Evolutionary conservation across 495 filamentous ascomycete genomes (phyloP).

Genomic region (Penicillium cosmopolitanum): DNA sequence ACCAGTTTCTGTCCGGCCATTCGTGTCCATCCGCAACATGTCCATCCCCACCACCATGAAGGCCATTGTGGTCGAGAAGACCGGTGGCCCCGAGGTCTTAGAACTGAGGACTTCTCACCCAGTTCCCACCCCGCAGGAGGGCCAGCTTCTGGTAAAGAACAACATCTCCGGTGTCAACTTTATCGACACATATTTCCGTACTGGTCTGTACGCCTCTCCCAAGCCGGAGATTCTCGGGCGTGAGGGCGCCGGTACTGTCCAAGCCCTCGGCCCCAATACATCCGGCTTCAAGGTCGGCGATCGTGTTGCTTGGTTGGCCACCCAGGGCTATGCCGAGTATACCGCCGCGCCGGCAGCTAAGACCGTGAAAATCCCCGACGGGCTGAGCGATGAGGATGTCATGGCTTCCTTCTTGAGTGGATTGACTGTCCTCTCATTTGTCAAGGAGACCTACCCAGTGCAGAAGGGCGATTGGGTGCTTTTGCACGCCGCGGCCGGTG

Average conservation of each 20-base stretch:
- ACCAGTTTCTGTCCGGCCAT: conserved; percentile 5
- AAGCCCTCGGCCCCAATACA: conserved; percentile 52
- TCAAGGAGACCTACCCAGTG: conserved; percentile 76
- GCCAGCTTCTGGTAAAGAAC: conserved; percentile 83
- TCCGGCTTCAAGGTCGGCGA: conserved; percentile 63
- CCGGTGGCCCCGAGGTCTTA: conserved; percentile 79
- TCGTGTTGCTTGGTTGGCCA: conserved; percentile 67
- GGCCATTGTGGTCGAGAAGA: conserved; percentile 72
- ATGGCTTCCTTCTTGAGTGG: conserved; percentile 79
- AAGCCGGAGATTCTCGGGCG: conserved; percentile 83
- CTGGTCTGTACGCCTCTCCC: conserved; percentile 77
- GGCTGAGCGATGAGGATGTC: conserved; percentile 61
- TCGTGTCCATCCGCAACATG: conserved; percentile 33
- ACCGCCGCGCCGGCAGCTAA: conserved; percentile 61
- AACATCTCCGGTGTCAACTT: conserved; percentile 86
- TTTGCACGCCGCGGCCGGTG: conserved; percentile 89
- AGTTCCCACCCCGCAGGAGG: conserved; percentile 70
- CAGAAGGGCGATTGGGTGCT: conserved; percentile 82
- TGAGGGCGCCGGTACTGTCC: conserved; percentile 73
- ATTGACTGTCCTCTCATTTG: conserved; percentile 81
- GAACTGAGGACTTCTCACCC: conserved; percentile 75
- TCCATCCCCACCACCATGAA: conserved; percentile 71
- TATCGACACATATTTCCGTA: conserved; percentile 88
- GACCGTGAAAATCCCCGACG: conserved; percentile 66
- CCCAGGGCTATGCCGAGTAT: conserved; percentile 77